Conservation (phyloP, 75 land plant genomes). For the Pinus albicaulis region DNA sequence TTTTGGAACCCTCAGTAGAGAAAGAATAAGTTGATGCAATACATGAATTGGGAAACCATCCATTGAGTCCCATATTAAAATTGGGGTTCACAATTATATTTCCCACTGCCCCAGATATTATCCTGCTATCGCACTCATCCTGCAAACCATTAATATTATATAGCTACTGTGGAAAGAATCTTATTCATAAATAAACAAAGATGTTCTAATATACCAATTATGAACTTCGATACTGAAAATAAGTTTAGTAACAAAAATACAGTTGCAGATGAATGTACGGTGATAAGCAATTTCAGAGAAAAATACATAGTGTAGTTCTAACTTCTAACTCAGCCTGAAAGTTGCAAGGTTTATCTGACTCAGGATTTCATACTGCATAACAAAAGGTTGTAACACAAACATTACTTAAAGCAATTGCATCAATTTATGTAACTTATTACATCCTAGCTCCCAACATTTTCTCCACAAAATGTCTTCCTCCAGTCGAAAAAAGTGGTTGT, state of each 20-base stretch:
- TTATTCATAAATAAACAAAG: background rate
- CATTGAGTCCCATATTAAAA: constrained; percentile 35
- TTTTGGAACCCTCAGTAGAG: constrained; percentile 9
- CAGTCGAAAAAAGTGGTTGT: background rate
- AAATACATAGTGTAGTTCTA: background rate
- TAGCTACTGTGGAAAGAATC: background rate
- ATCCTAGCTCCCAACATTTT: background rate
- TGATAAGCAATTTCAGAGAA: background rate
- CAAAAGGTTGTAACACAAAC: background rate
- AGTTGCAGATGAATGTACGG: background rate
- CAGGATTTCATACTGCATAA: background rate
- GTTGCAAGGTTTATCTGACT: background rate
- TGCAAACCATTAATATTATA: background rate
- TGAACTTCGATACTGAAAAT: background rate
- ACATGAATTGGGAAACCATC: constrained; percentile 53
- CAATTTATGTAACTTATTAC: background rate
- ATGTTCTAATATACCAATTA: background rate
- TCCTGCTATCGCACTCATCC: background rate
- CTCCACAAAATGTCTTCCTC: background rate
- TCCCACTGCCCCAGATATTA: background rate
- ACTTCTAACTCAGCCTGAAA: background rate
- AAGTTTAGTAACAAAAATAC: background rate
- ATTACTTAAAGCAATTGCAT: background rate
- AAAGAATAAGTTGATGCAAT: constrained; percentile 21
- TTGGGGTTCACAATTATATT: constrained; percentile 52